Evolutionary conservation across 495 filamentous ascomycete species (phyloP).

Genomic region (Arthonia radiata): DNA sequence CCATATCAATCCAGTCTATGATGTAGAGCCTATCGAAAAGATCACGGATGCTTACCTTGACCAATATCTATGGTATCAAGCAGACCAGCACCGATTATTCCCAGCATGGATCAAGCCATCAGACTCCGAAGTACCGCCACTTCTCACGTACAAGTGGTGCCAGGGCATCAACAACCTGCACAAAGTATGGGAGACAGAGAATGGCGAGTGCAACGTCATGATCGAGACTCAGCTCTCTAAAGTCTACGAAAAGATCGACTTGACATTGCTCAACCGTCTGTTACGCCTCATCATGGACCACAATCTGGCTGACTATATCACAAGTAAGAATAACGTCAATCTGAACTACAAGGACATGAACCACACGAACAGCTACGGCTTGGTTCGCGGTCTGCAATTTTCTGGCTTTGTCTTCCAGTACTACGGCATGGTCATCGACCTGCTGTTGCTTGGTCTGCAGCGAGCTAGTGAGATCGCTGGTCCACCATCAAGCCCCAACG

Average conservation of each 20-base stretch:
- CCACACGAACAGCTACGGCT: constrained; percentile 93
- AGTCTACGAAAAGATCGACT: constrained; percentile 98
- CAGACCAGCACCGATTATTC: constrained; percentile 93
- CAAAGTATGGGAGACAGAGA: constrained; percentile 82
- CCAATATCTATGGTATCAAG: constrained; percentile 98
- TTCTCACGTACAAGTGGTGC: constrained; percentile 96
- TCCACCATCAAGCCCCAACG: constrained; percentile 86
- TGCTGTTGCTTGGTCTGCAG: constrained; percentile 78
- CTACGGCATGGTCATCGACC: constrained; percentile 87
- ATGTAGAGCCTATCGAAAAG: constrained; percentile 98
- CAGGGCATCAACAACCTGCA: constrained; percentile 99
- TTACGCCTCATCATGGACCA: constrained; percentile 97
- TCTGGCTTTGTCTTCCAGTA: constrained; percentile 98
- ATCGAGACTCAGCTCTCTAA: constrained; percentile 96
- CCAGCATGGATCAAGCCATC: constrained; percentile 98
- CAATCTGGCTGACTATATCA: constrained; percentile 97
- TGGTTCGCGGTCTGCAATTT: constrained; percentile 95
- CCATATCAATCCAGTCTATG: constrained; percentile 95
- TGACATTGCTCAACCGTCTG: constrained; percentile 82
- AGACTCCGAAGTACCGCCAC: constrained; percentile 92
- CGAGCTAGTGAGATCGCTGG: constrained; percentile 93
- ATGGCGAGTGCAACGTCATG: constrained; percentile 97
- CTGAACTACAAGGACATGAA: constrained; percentile 99
- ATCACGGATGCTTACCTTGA: constrained; percentile 98
- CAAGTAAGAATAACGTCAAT: constrained; percentile 97